Percentiles rank a stretch among this genome's conserved stretches.
These are phyloP conservation scores for Kregervanrija delftensis DNA, from an alignment of 805 yeast genomes.

Conservation along the genomic window DNA sequence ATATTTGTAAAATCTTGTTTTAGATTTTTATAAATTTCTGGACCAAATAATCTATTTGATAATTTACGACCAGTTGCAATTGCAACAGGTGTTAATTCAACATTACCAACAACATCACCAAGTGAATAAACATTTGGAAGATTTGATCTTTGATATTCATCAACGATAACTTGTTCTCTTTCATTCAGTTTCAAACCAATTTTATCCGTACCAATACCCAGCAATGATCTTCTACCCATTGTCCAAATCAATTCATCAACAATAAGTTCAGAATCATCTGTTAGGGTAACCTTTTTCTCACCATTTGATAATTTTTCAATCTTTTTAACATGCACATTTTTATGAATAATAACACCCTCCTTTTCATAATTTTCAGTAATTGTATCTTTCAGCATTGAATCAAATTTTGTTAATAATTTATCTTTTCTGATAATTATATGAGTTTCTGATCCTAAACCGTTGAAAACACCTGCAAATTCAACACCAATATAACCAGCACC, in stretches of 20 bases:
- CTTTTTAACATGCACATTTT: constrained; percentile 44
- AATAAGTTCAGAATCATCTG: constrained; percentile 35
- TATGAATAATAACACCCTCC: constrained; percentile 77
- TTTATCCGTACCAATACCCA: constrained; percentile 69
- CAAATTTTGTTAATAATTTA: constrained; percentile 83
- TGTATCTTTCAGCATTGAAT: constrained; percentile 68
- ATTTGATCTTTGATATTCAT: constrained; percentile 82
- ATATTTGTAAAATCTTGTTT: constrained; percentile 82
- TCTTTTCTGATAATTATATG: constrained; percentile 88
- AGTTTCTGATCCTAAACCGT: constrained; percentile 79
- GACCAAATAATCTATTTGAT: constrained; percentile 87
- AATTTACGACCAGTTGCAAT: constrained; percentile 96
- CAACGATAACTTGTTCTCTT: constrained; percentile 62
- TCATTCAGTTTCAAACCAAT: constrained; percentile 62
- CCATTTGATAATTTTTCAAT: constrained; percentile 45
- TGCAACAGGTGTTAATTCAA: constrained; percentile 96
- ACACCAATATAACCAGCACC: constrained; percentile 99
- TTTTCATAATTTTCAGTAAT: constrained; percentile 75
- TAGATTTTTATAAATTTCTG: constrained; percentile 57
- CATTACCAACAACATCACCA: constrained; percentile 92
- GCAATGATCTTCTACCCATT: constrained; percentile 76
- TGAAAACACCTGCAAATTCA: constrained; percentile 92
- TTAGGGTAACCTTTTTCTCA: constrained; percentile 40
- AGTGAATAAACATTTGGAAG: constrained; percentile 69
- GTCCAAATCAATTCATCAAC: constrained; percentile 92